A percentile compares a stretch with the other conserved stretches of the same genome.
phyloP scores from a whole-genome alignment of 2,329 filamentous ascomycete species.

The Xylariomycetidae sp. region DNA sequence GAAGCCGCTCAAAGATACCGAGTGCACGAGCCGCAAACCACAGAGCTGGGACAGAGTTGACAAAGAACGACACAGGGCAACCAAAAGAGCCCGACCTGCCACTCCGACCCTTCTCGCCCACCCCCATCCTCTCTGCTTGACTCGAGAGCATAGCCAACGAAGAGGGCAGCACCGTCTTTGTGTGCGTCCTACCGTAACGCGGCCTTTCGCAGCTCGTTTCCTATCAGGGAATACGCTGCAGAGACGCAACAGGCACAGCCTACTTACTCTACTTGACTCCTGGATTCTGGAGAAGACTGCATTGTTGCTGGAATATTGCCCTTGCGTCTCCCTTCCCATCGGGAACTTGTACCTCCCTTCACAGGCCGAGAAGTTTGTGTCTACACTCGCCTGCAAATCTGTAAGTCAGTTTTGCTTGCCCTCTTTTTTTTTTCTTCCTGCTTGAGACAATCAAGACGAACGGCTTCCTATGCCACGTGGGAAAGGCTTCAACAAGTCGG shows the following conservation, averaged over 20 bases:
- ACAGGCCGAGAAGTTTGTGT: neutral
- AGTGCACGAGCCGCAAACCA: too few relatives aligned
- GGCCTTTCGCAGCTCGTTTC: neutral
- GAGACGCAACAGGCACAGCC: too few relatives aligned
- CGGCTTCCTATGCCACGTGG: conserved; percentile 14
- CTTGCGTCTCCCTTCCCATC: conserved; percentile 19
- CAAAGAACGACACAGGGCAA: neutral
- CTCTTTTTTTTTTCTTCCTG: conserved; percentile 4
- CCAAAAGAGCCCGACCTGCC: neutral
- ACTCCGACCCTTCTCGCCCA: neutral
- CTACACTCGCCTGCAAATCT: neutral
- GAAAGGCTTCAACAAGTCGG: conserved; percentile 6
- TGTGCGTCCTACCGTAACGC: neutral
- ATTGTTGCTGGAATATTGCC: conserved; percentile 38
- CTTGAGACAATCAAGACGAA: conserved; percentile 10
- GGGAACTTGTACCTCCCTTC: neutral
- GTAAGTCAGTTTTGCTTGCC: neutral
- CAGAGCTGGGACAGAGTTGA: too few relatives aligned
- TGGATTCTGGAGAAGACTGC: conserved; percentile 13
- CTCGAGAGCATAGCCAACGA: neutral
- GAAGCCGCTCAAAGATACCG: neutral
- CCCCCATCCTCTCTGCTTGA: neutral
- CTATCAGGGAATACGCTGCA: too few relatives aligned
- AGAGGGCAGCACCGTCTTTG: conserved; percentile 4
- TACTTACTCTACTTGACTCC: neutral